A percentile compares a stretch with the other conserved stretches of the same genome.
Evolutionary conservation across 257 asterid genomes (phyloP).

Genomic region (Craterostigma plantagineum): DNA sequence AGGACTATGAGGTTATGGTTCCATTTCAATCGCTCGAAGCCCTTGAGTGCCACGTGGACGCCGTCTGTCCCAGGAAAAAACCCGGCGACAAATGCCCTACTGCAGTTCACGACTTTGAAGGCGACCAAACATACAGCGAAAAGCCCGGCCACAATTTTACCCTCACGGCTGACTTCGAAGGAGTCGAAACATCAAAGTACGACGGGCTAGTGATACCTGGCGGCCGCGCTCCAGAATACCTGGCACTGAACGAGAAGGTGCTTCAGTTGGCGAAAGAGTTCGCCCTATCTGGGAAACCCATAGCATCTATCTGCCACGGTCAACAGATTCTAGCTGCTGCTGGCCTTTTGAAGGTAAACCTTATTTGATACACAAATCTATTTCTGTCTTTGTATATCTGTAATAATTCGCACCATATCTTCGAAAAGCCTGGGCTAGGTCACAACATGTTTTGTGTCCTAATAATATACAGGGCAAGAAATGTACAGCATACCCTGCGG

Average conservation of each 20-base stretch:
- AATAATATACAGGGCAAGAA: slow-evolving; percentile 40
- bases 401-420: no score
- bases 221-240: slow-evolving; percentile 92
- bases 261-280: slow-evolving; percentile 52
- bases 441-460: no score
- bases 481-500: slow-evolving; percentile 89
- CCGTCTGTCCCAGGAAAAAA: slow-evolving; percentile 63
- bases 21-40: slow-evolving; percentile 90
- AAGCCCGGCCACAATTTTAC: slow-evolving; percentile 89
- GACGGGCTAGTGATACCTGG: slow-evolving; percentile 94
- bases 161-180: slow-evolving; percentile 44
- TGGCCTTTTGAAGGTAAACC: slow-evolving; percentile 69
- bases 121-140: slow-evolving; percentile 95
- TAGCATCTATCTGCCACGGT: slow-evolving; percentile 95
- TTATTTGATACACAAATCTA: no score
- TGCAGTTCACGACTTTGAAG: slow-evolving; percentile 95
- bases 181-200: slow-evolving; percentile 43
- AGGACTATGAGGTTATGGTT: slow-evolving; percentile 86
- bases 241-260: slow-evolving; percentile 61
- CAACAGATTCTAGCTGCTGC: slow-evolving; percentile 96
- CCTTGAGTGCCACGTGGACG: slow-evolving; percentile 79
- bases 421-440: no score
- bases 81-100: slow-evolving; percentile 69
- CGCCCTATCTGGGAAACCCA: slow-evolving; percentile 68
- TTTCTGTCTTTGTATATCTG: no score